These are phyloP conservation scores for Shiraia sp. DNA, from an alignment of 2,329 filamentous ascomycete genomes.

Conservation along the genomic window DNA sequence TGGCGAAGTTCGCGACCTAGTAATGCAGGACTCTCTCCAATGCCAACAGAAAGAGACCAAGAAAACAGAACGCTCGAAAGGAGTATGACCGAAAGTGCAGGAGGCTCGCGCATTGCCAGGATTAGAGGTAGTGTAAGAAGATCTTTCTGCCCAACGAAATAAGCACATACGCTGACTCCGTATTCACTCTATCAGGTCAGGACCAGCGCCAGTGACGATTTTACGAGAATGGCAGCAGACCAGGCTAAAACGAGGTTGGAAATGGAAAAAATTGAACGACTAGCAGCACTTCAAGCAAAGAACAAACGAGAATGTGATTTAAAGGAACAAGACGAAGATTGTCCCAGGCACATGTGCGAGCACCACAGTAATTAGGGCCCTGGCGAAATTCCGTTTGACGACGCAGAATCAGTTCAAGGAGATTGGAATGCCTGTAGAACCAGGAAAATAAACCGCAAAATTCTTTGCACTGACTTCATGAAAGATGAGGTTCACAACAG, in stretches of 20 bases:
- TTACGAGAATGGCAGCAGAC: slow-evolving; percentile 35
- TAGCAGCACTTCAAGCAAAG: slow-evolving; percentile 5
- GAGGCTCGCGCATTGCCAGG: not conserved
- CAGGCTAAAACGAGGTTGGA: slow-evolving; percentile 45
- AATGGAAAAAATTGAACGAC: slow-evolving; percentile 41
- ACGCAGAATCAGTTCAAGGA: too few relatives aligned
- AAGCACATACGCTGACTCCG: too few relatives aligned
- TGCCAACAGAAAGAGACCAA: not conserved
- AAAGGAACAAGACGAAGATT: not conserved
- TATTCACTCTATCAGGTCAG: slow-evolving; percentile 5
- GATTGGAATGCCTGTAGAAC: too few relatives aligned
- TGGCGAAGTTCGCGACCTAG: not conserved
- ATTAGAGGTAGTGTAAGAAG: not conserved
- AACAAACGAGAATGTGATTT: slow-evolving; percentile 2
- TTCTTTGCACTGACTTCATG: too few relatives aligned
- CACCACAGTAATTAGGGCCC: too few relatives aligned
- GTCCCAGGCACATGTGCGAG: too few relatives aligned
- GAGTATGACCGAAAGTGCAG: not conserved
- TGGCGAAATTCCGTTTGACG: too few relatives aligned
- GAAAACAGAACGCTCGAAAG: not conserved
- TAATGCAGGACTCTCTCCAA: too few relatives aligned
- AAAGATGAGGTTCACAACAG: too few relatives aligned
- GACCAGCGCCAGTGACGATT: slow-evolving; percentile 24
- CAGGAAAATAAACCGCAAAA: too few relatives aligned
- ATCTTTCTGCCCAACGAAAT: slow-evolving; percentile 1